Conservation (phyloP, 257 asterid species). For the Forsythia suspensa region DNA sequence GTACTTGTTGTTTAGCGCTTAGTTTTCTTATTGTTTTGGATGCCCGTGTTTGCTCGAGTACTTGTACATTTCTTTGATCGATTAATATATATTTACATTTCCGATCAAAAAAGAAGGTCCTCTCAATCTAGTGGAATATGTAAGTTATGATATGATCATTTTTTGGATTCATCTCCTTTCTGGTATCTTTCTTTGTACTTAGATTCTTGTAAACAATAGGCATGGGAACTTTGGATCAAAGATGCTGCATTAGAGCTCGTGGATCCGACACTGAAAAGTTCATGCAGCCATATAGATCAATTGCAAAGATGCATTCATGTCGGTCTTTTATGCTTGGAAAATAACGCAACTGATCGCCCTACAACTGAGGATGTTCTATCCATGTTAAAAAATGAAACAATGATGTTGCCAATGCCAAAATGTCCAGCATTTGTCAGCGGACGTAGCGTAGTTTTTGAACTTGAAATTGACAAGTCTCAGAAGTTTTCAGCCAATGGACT, state of each 20-base stretch:
- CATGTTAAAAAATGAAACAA: conserved; percentile 45
- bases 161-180: background rate
- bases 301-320: conserved; percentile 45
- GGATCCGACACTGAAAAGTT: conserved; percentile 41
- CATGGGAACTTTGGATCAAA: conserved; percentile 60
- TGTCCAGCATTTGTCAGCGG: conserved; percentile 42
- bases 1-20: too few species aligned
- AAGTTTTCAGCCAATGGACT: conserved; percentile 28
- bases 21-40: too few species aligned
- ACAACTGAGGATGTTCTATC: conserved; percentile 42
- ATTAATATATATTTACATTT: too few species aligned
- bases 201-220: conserved; percentile 29
- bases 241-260: conserved; percentile 35
- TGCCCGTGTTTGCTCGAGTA: too few species aligned
- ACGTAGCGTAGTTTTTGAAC: conserved; percentile 16
- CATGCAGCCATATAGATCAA: conserved; percentile 30
- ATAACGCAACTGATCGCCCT: conserved; percentile 49
- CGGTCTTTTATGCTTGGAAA: conserved; percentile 58
- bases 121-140: conserved; percentile 56
- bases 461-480: background rate
- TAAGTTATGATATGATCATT: conserved; percentile 25
- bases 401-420: conserved; percentile 35
- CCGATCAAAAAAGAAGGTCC: conserved; percentile 55
- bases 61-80: too few species aligned
- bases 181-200: background rate